Evolutionary conservation across 192 early-diverging fungal species (phyloP).

Genomic region (Lobosporangium transversale): DNA sequence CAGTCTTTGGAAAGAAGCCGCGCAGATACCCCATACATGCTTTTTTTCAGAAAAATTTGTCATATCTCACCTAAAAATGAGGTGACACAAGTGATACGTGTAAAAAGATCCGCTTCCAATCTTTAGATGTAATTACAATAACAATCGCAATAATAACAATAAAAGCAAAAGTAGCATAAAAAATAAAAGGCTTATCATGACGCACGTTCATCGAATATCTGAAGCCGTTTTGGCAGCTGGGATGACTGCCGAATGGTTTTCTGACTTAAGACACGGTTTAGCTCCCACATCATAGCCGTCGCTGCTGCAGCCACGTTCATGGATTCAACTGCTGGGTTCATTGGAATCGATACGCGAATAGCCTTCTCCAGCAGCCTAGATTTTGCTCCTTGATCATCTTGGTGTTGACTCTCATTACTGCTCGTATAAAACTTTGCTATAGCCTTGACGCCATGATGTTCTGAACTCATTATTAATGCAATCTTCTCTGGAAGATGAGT

Average conservation of each 20-base stretch:
- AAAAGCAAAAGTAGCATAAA: no score
- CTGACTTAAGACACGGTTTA: constrained; percentile 33
- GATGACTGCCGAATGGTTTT: no score
- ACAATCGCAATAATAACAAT: no score
- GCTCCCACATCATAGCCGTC: constrained; percentile 57
- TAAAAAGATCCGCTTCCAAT: constrained; percentile 13
- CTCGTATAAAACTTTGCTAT: neutral
- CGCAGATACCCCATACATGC: constrained; percentile 58
- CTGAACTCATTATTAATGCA: constrained; percentile 58
- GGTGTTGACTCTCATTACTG: neutral
- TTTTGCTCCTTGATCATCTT: constrained; percentile 25
- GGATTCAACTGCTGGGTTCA: constrained; percentile 55
- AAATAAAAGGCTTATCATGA: neutral
- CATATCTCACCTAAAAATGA: neutral
- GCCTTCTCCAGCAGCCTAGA: constrained; percentile 22
- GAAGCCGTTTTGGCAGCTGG: no score
- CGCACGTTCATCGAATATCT: neutral
- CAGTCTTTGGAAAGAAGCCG: constrained; percentile 29
- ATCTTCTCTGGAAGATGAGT: constrained; percentile 35
- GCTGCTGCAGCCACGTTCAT: constrained; percentile 58
- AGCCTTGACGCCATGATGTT: constrained; percentile 53
- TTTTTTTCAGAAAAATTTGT: constrained; percentile 51
- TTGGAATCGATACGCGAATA: constrained; percentile 58
- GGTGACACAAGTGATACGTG: neutral
- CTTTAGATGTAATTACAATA: no score